Base-by-base conservation (phyloP, 2,329 filamentous ascomycete genomes). In the Chaetomiaceae sp. region DNA sequence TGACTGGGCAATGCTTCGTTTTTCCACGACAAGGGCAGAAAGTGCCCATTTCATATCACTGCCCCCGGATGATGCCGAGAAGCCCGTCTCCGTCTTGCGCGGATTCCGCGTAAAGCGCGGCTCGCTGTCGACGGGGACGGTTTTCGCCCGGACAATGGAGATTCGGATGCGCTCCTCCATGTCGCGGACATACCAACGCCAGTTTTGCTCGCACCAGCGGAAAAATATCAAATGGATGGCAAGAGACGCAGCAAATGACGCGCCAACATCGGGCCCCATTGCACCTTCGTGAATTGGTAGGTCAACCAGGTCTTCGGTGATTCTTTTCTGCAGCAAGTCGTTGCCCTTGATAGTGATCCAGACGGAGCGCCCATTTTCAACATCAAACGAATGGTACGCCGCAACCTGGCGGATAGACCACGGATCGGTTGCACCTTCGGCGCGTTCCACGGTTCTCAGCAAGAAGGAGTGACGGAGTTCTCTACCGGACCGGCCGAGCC, bases 121-220 rank as follows among this genome's bases (percentile, higher is more conserved):
- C 30, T 48, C 20, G 20, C 41, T 27, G 11, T 54, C 52, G 25
- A 54, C 20, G 2, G 46, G 46, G 10, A 46, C 16, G 8, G 30
- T 49, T 27, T 45, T 50, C 5, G 41, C 46, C 20, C 25, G 48
- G n/a, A 23, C 29, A 23, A 51, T 23, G 10, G 38, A 27, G 3
- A 38, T 25, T 18, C 36, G 36, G 7, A 55, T 46, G n/a, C 27
- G 18, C 1, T 51, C 30, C 21, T 55, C 53, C 6, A 43, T 51
- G n/a, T 48, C 48, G 2, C 53, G 42, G 23, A 56, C 27, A 21
- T 42, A 56, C 53, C 53, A 52, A n/a, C 53, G 43, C 37, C 44
- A 40, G 25, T 42, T 48, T 7, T 52, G 33, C 13, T 48, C 43
- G 38, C 48, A 56, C 48, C 49, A 56, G 11, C n/a, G n/a, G 20